A percentile compares a stretch with the other conserved stretches of the same genome.
Evolutionary conservation across 441 rosid genomes (phyloP).

Genomic region (Macaranga tanarius): DNA sequence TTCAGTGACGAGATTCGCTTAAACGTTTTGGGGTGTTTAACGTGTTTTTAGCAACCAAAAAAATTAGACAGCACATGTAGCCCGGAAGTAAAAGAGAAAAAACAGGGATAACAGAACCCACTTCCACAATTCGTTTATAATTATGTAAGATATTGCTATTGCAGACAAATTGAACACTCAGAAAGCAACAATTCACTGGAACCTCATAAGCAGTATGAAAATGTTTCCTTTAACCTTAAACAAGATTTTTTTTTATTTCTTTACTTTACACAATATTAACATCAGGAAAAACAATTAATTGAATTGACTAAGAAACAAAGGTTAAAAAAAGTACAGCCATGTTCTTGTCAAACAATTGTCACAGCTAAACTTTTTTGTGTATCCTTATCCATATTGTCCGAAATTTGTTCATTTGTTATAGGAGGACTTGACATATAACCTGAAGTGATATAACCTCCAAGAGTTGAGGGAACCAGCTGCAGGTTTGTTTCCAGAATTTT

Average conservation of each 20-base stretch:
- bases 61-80: too few relatives aligned
- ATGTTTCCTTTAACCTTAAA: too few relatives aligned
- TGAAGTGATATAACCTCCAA: slow-evolving; percentile 19
- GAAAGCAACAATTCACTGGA: too few relatives aligned
- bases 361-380: background rate
- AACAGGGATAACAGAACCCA: too few relatives aligned
- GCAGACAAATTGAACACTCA: too few relatives aligned
- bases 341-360: background rate
- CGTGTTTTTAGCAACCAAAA: too few relatives aligned
- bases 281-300: background rate
- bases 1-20: too few relatives aligned
- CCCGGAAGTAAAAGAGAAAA: too few relatives aligned
- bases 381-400: background rate
- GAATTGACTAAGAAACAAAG: background rate
- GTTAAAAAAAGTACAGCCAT: background rate
- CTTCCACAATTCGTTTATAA: too few relatives aligned
- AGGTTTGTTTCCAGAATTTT: slow-evolving; percentile 43
- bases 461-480: slow-evolving; percentile 22
- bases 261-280: background rate
- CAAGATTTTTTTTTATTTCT: background rate
- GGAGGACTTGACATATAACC: background rate
- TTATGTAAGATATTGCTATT: too few relatives aligned
- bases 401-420: background rate
- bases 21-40: too few relatives aligned
- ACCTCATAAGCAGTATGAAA: too few relatives aligned